These are phyloP conservation scores for Zopfia rhizophila DNA, from an alignment of 2,329 filamentous ascomycete genomes.

Conservation along the genomic window DNA sequence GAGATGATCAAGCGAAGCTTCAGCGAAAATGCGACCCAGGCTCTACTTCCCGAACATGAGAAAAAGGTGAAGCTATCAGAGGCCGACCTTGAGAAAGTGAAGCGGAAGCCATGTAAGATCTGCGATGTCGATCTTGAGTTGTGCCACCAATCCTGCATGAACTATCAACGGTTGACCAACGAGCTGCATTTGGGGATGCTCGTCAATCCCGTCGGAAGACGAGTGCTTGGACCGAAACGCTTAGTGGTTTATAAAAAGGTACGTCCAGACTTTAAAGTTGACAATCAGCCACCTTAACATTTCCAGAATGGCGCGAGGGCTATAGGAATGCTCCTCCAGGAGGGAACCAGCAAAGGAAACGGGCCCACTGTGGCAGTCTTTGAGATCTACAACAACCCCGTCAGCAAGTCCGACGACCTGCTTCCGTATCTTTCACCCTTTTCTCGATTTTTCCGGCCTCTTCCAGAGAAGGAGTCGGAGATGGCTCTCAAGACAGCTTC, in stretches of 20 bases:
- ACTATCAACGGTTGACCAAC: slow-evolving; percentile 80
- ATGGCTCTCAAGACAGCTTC: slow-evolving; percentile 75
- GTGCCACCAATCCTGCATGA: slow-evolving; percentile 84
- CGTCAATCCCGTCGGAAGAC: slow-evolving; percentile 81
- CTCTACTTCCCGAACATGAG: slow-evolving; percentile 92
- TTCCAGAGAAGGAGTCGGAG: slow-evolving; percentile 74
- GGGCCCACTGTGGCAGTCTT: slow-evolving; percentile 79
- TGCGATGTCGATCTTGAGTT: slow-evolving; percentile 83
- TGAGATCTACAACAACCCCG: slow-evolving; percentile 76
- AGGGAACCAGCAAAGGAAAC: slow-evolving; percentile 74
- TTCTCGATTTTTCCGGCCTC: slow-evolving; percentile 71
- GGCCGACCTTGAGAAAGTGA: slow-evolving; percentile 89
- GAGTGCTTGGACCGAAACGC: slow-evolving; percentile 79
- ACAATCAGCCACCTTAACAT: slow-evolving; percentile 16
- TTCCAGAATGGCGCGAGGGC: slow-evolving; percentile 79
- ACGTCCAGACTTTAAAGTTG: slow-evolving; percentile 15
- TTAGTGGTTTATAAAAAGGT: slow-evolving; percentile 82
- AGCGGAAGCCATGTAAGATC: slow-evolving; percentile 81
- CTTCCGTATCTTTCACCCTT: slow-evolving; percentile 83
- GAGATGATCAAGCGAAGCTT: slow-evolving; percentile 99
- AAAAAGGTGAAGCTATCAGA: slow-evolving; percentile 93
- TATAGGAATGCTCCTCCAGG: slow-evolving; percentile 80
- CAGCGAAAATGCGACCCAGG: slow-evolving; percentile 97
- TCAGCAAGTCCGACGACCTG: slow-evolving; percentile 82
- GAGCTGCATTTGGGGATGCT: slow-evolving; percentile 82